Base-by-base conservation (phyloP, 108 stramenopile species). In the Cyclotella kingstonii region DNA sequence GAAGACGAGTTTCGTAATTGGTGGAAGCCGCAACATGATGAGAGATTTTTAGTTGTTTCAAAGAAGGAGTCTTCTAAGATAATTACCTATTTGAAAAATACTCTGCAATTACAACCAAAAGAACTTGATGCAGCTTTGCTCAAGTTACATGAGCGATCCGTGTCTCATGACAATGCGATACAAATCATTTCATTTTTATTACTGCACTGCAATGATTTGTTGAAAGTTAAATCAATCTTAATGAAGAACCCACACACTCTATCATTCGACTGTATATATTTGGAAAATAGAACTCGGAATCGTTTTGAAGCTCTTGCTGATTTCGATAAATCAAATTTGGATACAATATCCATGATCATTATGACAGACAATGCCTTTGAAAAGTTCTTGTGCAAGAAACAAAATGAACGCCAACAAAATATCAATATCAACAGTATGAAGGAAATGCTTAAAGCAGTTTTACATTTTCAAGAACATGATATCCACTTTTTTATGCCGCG, bases 1-100 rank as follows among this genome's bases (percentile, higher is more conserved):
- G 23, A 44, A 2, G 18, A 54, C 25, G 53, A 54, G 33, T 65
- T 65, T 34, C 53, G 46, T n/a, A 21, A 39, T 29, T 51, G 62
- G 62, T 52, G 35, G 27, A 18, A 14, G 22, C 18, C 5, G 10
- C 15, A n/a, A 1, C 41, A 26, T n/a, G n/a, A 40, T 4, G 14
- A 42, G 29, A 1, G 39, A 57, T 15, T 4, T 3, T 51, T 27
- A 8, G 2, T 11, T 29, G 27, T 11, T 3, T 4, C 43, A 27
- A 6, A 25, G 21, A 42, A 19, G 5, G 30, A 43, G 43, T 57
- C 5, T 27, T 21, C 41, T 3, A 29, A 42, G 2, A 14, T 0
- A 27, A 28, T 42, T 4, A 17, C 10, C 10, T 28, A 27, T 4
- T 14, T 57, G 11, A 29, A 28, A 11, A 28, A 40, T 26, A 22